Evolutionary conservation across 345 rosid genomes (phyloP).

Genomic region (Brassica juncea): DNA sequence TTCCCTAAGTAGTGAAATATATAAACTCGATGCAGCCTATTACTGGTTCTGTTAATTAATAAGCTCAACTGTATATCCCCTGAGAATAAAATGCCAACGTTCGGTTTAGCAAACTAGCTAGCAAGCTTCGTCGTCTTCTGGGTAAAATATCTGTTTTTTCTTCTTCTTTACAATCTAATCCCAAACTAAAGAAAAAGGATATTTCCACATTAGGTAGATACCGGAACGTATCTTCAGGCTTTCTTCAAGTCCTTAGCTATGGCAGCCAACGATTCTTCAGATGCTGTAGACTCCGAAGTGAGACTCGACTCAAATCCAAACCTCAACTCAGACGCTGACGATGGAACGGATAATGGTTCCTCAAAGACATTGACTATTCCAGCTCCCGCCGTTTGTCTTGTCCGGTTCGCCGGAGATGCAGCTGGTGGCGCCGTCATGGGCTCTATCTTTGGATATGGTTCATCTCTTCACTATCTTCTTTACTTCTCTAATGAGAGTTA

Average conservation of each 20-base stretch:
- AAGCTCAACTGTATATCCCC: no score
- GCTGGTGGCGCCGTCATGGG: slow-evolving; percentile 88
- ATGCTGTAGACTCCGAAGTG: slow-evolving; percentile 28
- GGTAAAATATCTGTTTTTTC: not conserved
- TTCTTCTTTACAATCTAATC: not conserved
- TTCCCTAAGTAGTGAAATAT: no score
- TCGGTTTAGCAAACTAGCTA: no score
- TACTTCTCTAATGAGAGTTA: not conserved
- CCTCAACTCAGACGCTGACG: slow-evolving; percentile 38
- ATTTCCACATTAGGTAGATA: not conserved
- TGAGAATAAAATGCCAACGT: no score
- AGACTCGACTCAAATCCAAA: slow-evolving; percentile 26
- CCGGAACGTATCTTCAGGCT: not conserved
- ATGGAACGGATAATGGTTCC: slow-evolving; percentile 35
- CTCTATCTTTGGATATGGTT: slow-evolving; percentile 83
- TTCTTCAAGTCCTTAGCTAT: slow-evolving; percentile 26
- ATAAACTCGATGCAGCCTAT: no score
- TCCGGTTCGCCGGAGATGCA: slow-evolving; percentile 71
- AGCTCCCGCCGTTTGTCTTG: slow-evolving; percentile 66
- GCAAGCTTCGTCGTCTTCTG: slow-evolving; percentile 17
- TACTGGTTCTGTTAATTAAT: no score
- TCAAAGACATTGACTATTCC: slow-evolving; percentile 50
- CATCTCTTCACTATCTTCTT: not conserved
- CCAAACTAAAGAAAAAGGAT: not conserved
- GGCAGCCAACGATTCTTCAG: slow-evolving; percentile 52